A percentile compares a stretch with the other conserved stretches of the same genome.
phyloP scores from a whole-genome alignment of 306 rosid species.

The Acacia acuminata region DNA sequence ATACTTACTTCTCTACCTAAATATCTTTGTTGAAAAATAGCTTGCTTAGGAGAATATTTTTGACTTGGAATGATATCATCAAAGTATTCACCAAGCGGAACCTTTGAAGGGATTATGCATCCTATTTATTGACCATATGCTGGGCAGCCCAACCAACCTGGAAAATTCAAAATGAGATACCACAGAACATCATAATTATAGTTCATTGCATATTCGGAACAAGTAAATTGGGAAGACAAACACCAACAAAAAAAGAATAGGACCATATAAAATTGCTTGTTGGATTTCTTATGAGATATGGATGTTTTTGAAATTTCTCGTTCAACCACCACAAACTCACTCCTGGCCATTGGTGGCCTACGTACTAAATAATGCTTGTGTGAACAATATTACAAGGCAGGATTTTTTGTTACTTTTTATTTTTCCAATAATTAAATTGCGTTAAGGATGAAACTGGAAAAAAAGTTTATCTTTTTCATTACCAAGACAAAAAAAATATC shows the following conservation, averaged over 20 bases:
- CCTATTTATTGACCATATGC: slow-evolving; percentile 69
- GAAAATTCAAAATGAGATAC: slow-evolving; percentile 24
- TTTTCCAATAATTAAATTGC: neutral
- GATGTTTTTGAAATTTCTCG: neutral
- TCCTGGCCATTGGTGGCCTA: neutral
- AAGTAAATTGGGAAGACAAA: neutral
- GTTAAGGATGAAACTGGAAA: neutral
- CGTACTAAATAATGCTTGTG: slow-evolving; percentile 6
- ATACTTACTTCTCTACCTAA: slow-evolving; percentile 83
- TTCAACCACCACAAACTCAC: neutral
- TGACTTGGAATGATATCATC: slow-evolving; percentile 64
- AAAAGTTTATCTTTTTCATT: neutral
- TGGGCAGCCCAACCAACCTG: slow-evolving; percentile 98
- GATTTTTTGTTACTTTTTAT: neutral
- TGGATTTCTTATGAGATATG: neutral
- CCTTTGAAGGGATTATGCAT: slow-evolving; percentile 91
- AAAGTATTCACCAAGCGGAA: slow-evolving; percentile 84
- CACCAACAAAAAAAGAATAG: neutral
- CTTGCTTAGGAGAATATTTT: slow-evolving; percentile 91
- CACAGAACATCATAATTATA: slow-evolving; percentile 7
- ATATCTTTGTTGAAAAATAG: slow-evolving; percentile 79
- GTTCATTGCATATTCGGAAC: neutral
- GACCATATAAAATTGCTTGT: slow-evolving; percentile 7
- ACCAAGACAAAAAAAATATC: neutral
- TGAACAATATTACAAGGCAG: neutral